Percentiles rank a stretch among this genome's conserved stretches.
Evolutionary conservation across 371 early-diverging fungal genomes (phyloP).

Genomic region (Batrachochytrium dendrobatidis): DNA sequence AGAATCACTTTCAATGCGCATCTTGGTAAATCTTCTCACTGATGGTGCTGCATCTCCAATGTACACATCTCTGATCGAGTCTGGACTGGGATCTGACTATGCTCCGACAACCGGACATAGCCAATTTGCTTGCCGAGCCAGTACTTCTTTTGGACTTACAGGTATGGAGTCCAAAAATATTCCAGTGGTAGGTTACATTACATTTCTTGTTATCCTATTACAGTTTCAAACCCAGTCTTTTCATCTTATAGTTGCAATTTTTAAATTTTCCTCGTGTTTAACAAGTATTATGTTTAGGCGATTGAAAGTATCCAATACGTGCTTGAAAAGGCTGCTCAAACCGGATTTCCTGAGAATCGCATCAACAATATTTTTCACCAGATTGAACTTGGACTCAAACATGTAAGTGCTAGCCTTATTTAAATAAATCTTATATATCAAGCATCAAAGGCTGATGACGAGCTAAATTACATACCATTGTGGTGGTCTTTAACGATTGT

Average conservation of each 20-base stretch:
- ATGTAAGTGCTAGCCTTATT: conserved; percentile 57
- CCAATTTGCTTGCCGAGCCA: conserved; percentile 48
- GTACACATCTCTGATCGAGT: conserved; percentile 90
- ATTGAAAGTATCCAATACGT: conserved; percentile 63
- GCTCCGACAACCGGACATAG: conserved; percentile 85
- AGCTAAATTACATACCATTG: not conserved
- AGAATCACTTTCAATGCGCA: conserved; percentile 71
- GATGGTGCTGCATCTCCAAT: conserved; percentile 89
- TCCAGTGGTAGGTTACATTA: conserved; percentile 34
- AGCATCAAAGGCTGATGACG: too few relatives aligned
- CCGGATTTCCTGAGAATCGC: conserved; percentile 71
- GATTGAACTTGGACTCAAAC: conserved; percentile 81
- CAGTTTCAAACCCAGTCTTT: too few relatives aligned
- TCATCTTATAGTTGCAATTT: too few relatives aligned
- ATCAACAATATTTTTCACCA: conserved; percentile 86
- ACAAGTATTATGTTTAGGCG: conserved; percentile 42
- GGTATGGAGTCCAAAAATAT: conserved; percentile 55
- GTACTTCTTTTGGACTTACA: conserved; percentile 61
- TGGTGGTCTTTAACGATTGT: conserved; percentile 5
- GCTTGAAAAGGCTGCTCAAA: conserved; percentile 53
- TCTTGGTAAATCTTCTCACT: conserved; percentile 72
- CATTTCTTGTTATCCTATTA: not conserved
- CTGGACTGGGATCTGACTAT: conserved; percentile 87
- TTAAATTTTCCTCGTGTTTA: too few relatives aligned
- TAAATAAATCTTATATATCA: too few relatives aligned